Conservation (phyloP, 768 basidiomycete genomes). For the Xerocomus brunneocitrinus region DNA sequence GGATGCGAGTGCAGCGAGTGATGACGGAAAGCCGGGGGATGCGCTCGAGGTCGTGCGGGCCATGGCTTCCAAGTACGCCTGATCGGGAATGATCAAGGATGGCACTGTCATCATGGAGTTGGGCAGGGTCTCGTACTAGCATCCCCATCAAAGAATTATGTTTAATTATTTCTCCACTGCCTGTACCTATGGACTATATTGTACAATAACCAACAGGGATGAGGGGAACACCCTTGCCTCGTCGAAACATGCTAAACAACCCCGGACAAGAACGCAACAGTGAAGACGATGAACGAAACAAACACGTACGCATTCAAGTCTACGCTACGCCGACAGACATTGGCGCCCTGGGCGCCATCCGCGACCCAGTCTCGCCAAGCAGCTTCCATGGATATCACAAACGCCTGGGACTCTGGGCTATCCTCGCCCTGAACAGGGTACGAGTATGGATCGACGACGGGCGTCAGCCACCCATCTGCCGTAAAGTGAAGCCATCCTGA, state of each 20-base stretch:
- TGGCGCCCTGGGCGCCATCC: conserved; percentile 50
- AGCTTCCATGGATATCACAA: conserved; percentile 69
- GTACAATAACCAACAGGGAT: background rate
- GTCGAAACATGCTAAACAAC: background rate
- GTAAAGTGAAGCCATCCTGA: conserved; percentile 44
- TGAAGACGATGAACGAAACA: background rate
- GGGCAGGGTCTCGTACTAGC: too few species aligned
- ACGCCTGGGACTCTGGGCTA: conserved; percentile 77
- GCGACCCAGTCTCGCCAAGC: conserved; percentile 73
- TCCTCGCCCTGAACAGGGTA: conserved; percentile 43
- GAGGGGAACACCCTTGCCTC: background rate
- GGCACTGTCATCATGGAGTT: too few species aligned
- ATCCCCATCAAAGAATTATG: too few species aligned
- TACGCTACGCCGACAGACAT: conserved; percentile 17
- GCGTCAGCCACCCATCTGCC: conserved; percentile 60
- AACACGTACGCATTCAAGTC: background rate
- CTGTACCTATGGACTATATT: too few species aligned
- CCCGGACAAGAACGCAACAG: background rate
- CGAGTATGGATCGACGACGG: conserved; percentile 69
- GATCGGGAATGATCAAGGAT: too few species aligned
- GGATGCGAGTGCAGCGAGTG: too few species aligned
- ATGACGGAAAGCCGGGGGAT: too few species aligned
- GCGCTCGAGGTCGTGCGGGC: too few species aligned
- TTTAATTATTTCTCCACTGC: too few species aligned
- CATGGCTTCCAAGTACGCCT: too few species aligned